Conservation (phyloP, 345 rosid species). For the Brassica cretica region DNA sequence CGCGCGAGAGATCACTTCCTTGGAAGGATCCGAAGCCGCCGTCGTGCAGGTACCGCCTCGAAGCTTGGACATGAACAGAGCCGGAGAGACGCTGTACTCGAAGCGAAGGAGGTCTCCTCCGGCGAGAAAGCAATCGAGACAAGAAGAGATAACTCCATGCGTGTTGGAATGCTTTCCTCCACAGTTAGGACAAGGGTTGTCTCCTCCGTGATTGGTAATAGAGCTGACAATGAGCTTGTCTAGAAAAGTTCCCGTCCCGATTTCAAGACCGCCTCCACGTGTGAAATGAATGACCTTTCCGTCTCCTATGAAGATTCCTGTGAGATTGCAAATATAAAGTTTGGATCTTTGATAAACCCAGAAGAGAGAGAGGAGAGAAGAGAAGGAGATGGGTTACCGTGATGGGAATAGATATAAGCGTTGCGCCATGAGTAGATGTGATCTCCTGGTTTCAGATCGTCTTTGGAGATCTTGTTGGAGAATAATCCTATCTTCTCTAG, state of each 20-base stretch:
- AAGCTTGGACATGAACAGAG: conserved; percentile 46
- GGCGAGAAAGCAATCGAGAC: conserved; percentile 68
- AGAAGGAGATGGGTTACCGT: conserved; percentile 50
- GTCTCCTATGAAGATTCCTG: conserved; percentile 69
- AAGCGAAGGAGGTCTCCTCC: conserved; percentile 64
- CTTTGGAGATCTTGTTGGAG: conserved; percentile 55
- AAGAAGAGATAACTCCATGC: conserved; percentile 62
- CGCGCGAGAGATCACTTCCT: conserved; percentile 61
- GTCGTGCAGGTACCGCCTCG: conserved; percentile 87
- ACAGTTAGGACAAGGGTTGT: conserved; percentile 56
- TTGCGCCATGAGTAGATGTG: conserved; percentile 84
- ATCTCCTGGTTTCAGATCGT: conserved; percentile 63
- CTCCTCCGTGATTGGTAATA: conserved; percentile 40
- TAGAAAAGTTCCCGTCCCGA: conserved; percentile 59
- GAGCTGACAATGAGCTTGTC: conserved; percentile 60
- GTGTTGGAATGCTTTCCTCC: conserved; percentile 46
- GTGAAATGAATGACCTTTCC: conserved; percentile 78
- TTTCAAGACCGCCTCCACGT: conserved; percentile 63
- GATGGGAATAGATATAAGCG: conserved; percentile 72
- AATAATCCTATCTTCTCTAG: conserved; percentile 54
- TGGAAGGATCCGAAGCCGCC: conserved; percentile 58
- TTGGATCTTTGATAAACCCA: background rate
- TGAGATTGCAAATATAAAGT: background rate
- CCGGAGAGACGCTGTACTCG: conserved; percentile 52
- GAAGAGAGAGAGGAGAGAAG: too few species aligned